Evolutionary conservation across 345 rosid genomes (phyloP), one percentile per base, ranked within the genome.

Genomic region (Syzygium oleosum): DNA sequence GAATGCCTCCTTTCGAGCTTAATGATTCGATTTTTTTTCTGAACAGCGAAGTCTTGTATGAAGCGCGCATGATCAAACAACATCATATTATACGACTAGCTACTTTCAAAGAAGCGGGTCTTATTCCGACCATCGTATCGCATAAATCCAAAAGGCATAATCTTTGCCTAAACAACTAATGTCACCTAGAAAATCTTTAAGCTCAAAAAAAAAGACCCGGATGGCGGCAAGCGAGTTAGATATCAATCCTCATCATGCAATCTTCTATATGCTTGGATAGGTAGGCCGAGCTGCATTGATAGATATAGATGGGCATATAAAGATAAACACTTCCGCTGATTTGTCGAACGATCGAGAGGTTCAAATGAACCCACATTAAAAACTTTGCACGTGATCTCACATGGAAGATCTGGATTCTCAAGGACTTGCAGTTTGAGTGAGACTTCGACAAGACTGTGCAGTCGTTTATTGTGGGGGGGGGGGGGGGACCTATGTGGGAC

Each of bases 31-130:
- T n/a, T n/a, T 29, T 21, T 29, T 4, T 63, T 61, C 14, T 29
- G 38, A 29, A 17, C 1, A 7, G 5, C 9, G 2, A 29, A 65
- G 5, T 0, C 22, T n/a, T 9, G 0, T 13, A 16, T 3, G 73
- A 61, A 61, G 78, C 5, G 10, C 77, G 3, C 38, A 2, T 13
- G 77, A 63, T 29, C 38, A 29, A 29, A 0, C 0, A 2, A 63
- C 17, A 19, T 34, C 43, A 15, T 16, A 16, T 65, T 7, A 31
- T 5, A 7, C 19, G 78, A 16, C 43, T 31, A 65, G 78, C 78
- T 31, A 31, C 1, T 54, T 19, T 19, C 23, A 19, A 5, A 14
- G 58, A 55, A 55, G 4, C 58, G 7, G 4, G 58, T 4, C 58
- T 55, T 8, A 23, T 19, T 54, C 58, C 58, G 25, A 21, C 25